Base-by-base conservation (phyloP, 2,329 filamentous ascomycete genomes). In the Aspergillus thermomutatus region DNA sequence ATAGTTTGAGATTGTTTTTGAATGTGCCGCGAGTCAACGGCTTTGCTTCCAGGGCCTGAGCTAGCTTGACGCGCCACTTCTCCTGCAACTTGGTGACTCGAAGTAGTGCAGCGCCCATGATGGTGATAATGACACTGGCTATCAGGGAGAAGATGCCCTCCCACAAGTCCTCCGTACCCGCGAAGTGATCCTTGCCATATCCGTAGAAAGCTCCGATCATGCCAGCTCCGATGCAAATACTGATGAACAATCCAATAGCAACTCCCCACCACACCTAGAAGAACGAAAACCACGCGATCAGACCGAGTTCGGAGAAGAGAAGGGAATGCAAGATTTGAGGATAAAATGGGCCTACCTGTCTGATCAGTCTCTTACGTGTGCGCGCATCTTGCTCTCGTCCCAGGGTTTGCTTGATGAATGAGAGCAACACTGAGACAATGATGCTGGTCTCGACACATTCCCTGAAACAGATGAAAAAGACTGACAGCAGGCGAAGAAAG, bases 381-480 rank as follows among this genome's bases (percentile, higher is more conserved):
- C 65, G 69, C 4, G 75, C 75, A 76, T 92, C 87, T 57, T 81
- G 75, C 54, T 86, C 80, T 9, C 87, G 84, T 0, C 85, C 85
- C 40, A 95, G 82, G 3, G 88, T 90, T 72, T 94, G 89, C 73
- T 93, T 94, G 57, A 95, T 78, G 71, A 94, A 95, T 23, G 91
- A 86, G 43, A 96, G 83, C 34, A 96, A 80, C n/a, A 96, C 88
- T 0, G 91, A 93, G 60, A 95, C 86, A 65, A 96, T 90, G 69
- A 96, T 91, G 67, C 84, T 87, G 0, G 88, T 89, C 79, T 96
- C 91, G 49, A 96, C 79, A 45, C 86, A 86, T 77, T 96, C 92
- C 69, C 92, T 87, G 72, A 96, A 94, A 76, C 90, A 87, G 72
- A 96, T 90, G 78, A 96, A 92, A 79, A 96, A 96, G 54, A 96